These are phyloP conservation scores for Leptosphaerulina australis DNA, from an alignment of 2,329 filamentous ascomycete species.

Conservation along the genomic window DNA sequence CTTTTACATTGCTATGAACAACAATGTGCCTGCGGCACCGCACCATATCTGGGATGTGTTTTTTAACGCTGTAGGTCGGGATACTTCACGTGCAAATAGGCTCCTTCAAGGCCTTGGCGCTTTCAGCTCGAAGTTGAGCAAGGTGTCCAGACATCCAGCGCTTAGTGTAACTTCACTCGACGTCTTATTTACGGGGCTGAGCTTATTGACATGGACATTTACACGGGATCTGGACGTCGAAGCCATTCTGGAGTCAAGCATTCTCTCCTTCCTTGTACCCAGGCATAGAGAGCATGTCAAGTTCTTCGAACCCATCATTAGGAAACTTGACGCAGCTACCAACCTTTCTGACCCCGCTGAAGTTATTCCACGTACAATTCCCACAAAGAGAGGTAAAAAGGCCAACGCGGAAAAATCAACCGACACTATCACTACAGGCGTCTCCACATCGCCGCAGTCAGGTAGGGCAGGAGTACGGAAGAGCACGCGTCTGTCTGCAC, in stretches of 20 bases:
- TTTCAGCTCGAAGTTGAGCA: conserved; percentile 52
- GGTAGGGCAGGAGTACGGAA: not conserved
- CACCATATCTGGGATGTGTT: conserved; percentile 46
- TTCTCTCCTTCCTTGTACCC: conserved; percentile 36
- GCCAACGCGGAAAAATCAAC: not conserved
- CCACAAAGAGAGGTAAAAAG: conserved; percentile 29
- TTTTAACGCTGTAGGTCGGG: conserved; percentile 53
- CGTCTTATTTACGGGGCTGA: conserved; percentile 61
- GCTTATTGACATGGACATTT: conserved; percentile 64
- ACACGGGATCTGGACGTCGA: conserved; percentile 58
- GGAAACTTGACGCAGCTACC: conserved; percentile 3
- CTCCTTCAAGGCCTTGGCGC: conserved; percentile 34
- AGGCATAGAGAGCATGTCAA: conserved; percentile 35
- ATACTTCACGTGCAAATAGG: conserved; percentile 43
- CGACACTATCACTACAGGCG: not conserved
- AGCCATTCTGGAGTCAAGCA: conserved; percentile 54
- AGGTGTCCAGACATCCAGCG: conserved; percentile 62
- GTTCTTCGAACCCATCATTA: conserved; percentile 16
- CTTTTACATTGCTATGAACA: conserved; percentile 52
- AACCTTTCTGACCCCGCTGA: conserved; percentile 17
- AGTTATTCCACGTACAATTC: conserved; percentile 17
- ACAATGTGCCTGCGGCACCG: conserved; percentile 57
- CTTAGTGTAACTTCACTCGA: conserved; percentile 64
- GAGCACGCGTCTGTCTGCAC: conserved; percentile 4
- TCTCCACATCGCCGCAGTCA: not conserved